Evolutionary conservation across 2,329 filamentous ascomycete species (phyloP), one percentile per base, ranked within the genome.

Genomic region (Ambrosiella xylebori): DNA sequence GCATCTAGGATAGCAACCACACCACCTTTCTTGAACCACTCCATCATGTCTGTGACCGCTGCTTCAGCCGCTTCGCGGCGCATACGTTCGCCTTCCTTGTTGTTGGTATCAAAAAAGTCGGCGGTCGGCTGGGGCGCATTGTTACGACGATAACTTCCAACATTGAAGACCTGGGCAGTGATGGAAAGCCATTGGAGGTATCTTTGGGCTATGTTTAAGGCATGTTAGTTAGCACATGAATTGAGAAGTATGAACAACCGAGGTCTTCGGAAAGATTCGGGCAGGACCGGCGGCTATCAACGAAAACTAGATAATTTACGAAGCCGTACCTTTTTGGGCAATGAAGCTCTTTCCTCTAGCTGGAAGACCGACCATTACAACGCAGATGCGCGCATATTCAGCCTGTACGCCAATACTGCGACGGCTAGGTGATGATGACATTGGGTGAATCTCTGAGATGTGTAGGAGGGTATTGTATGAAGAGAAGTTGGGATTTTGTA

Each of bases 111-210:
- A 73, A 98, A 98, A 75, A 98, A 98, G 66, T 90, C 88, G 64
- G 93, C 93, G 2, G 84, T 83, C 13, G 93, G 93, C 64, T 94
- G 90, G 15, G 93, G 89, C 5, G 88, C 94, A 64, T 86, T 85
- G 65, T 85, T 82, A 64, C 93, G 88, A 64, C 93, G 88, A 70
- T 98, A 98, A 67, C 85, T 90, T 68, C 93, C 93, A 63, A 98
- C 93, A 64, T 98, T 98, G 81, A 98, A 98, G 63, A 89, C 91
- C 69, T 89, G 85, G 60, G 93, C 86, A 44, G 87, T 84, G 67
- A 98, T 90, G 35, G 90, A 95, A 60, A 97, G 84, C 93, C 93
- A 98, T 70, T 87, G 86, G 40, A 98, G 82, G 71, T 98, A 98
- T 61, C 93, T 85, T 70, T 93, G 85, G 61, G 89, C 88, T 93